These are phyloP conservation scores for Cornus suecica DNA, from an alignment of 148 eudicot genomes.

Conservation along the genomic window DNA sequence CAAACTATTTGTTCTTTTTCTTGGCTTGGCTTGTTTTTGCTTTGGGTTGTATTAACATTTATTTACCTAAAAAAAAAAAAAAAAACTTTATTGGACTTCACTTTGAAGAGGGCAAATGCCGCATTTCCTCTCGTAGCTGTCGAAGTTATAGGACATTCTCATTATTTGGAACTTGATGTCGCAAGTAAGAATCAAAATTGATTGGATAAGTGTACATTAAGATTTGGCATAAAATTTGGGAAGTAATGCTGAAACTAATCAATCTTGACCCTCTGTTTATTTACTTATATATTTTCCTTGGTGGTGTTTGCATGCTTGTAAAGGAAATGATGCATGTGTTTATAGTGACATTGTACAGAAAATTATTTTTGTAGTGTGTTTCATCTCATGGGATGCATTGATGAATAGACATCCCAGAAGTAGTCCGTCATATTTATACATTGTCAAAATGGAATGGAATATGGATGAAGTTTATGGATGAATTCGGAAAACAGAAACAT, in stretches of 20 bases:
- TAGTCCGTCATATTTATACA: not conserved
- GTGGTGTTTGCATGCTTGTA: not conserved
- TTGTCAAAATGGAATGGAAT: not conserved
- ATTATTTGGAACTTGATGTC: not conserved
- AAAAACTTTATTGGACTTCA: not conserved
- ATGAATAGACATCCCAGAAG: not conserved
- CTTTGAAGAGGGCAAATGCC: too few relatives aligned
- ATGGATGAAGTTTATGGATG: not conserved
- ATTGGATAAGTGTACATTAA: not conserved
- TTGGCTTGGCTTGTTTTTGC: too few relatives aligned
- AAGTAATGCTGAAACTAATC: not conserved
- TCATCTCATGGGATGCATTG: not conserved
- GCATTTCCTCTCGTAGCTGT: too few relatives aligned
- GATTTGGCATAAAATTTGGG: not conserved
- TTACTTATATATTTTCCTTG: too few relatives aligned
- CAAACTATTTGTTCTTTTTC: too few relatives aligned
- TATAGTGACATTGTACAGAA: not conserved
- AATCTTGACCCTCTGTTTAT: not conserved
- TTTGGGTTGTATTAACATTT: too few relatives aligned
- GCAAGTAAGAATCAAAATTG: not conserved
- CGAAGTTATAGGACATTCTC: not conserved
- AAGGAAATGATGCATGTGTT: not conserved
- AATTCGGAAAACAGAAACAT: not conserved
- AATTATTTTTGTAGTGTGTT: not conserved
- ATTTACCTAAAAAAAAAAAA: too few relatives aligned